Conservation (phyloP, 1,284 basidiomycete species). For the Ganoderma sinense region DNA sequence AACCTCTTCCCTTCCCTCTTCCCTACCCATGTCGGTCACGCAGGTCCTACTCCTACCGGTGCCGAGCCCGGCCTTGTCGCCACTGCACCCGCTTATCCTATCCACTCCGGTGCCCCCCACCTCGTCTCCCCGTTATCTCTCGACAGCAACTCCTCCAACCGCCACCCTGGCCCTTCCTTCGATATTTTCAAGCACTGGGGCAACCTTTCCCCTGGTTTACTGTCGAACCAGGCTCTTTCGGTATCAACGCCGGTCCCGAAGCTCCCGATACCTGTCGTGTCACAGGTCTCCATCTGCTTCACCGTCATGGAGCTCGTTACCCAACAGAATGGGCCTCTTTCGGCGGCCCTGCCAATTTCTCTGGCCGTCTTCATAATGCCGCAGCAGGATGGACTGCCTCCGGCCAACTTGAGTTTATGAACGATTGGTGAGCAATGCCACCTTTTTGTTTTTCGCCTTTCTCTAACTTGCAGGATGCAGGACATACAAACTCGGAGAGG, state of each 20-base stretch:
- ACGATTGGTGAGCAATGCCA: slow-evolving; percentile 64
- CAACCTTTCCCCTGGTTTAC: slow-evolving; percentile 86
- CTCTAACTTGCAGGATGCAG: slow-evolving; percentile 43
- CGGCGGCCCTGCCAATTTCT: slow-evolving; percentile 73
- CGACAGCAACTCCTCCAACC: slow-evolving; percentile 21
- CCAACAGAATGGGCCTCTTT: slow-evolving; percentile 73
- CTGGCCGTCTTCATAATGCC: slow-evolving; percentile 60
- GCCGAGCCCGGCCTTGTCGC: slow-evolving; percentile 80
- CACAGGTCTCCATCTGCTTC: slow-evolving; percentile 79
- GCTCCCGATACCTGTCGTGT: slow-evolving; percentile 75
- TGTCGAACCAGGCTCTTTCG: slow-evolving; percentile 72
- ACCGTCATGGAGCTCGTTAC: slow-evolving; percentile 84
- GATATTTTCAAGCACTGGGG: slow-evolving; percentile 83
- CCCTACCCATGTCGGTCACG: slow-evolving; percentile 80
- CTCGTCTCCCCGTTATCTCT: slow-evolving; percentile 58
- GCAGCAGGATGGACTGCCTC: slow-evolving; percentile 66
- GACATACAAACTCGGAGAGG: slow-evolving; percentile 85
- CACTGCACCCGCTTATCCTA: slow-evolving; percentile 80
- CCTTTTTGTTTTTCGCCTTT: neutral
- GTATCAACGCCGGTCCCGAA: slow-evolving; percentile 74
- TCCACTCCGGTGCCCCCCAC: slow-evolving; percentile 74
- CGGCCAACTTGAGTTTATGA: slow-evolving; percentile 76
- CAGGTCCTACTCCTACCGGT: slow-evolving; percentile 86
- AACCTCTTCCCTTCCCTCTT: slow-evolving; percentile 75
- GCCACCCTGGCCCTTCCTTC: slow-evolving; percentile 46